phyloP scores from a whole-genome alignment of 225 moss, liverwort and hornwort species.

The Marchantia polymorpha region DNA sequence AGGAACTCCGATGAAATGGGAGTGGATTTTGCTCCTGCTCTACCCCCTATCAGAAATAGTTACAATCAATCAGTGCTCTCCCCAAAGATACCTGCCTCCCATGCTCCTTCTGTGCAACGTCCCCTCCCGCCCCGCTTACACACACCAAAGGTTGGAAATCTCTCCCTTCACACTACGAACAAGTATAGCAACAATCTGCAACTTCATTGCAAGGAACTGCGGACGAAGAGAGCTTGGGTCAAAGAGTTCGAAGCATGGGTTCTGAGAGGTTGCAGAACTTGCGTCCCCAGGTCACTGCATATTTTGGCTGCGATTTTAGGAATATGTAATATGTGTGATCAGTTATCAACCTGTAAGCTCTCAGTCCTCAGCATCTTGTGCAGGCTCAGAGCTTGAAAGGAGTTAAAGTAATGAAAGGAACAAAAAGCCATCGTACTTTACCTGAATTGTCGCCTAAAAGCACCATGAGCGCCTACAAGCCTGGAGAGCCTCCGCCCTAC shows the following conservation, averaged over 20 bases:
- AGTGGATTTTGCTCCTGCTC: constrained; percentile 65
- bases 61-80: constrained; percentile 63
- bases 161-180: constrained; percentile 33
- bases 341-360: background rate
- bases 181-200: constrained; percentile 19
- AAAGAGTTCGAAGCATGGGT: constrained; percentile 4
- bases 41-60: constrained; percentile 76
- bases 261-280: constrained; percentile 1
- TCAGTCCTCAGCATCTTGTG: constrained; percentile 10
- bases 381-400: constrained; percentile 59
- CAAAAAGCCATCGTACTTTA: constrained; percentile 62
- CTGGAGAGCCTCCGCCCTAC: constrained; percentile 45
- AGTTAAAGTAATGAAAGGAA: constrained; percentile 47
- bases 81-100: constrained; percentile 51
- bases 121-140: constrained; percentile 60
- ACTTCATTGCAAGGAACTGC: constrained; percentile 26
- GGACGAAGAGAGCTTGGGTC: constrained; percentile 10
- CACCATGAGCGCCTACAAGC: constrained; percentile 47
- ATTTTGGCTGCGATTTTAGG: background rate
- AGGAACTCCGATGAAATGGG: constrained; percentile 51
- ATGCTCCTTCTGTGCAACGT: constrained; percentile 50
- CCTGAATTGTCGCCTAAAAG: constrained; percentile 58
- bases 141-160: constrained; percentile 80
- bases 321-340: background rate
- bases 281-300: background rate